Evolutionary conservation across 371 early-diverging fungal genomes (phyloP).

Genomic region (Coemansia linderi): DNA sequence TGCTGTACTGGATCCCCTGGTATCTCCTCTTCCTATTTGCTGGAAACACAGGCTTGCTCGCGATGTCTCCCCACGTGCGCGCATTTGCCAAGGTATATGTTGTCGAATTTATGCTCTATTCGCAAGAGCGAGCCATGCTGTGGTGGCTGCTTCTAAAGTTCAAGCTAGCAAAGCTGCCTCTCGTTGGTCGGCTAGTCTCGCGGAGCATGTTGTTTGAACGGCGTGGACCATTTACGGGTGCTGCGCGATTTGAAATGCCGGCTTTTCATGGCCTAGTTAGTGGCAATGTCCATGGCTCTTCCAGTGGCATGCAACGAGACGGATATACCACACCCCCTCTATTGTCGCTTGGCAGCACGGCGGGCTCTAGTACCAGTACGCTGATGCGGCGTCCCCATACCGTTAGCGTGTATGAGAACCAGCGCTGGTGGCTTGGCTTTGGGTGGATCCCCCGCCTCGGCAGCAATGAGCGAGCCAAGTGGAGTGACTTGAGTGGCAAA

Average conservation of each 20-base stretch:
- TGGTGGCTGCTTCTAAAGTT: slow-evolving; percentile 6
- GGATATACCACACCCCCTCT: slow-evolving; percentile 50
- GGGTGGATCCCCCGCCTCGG: slow-evolving; percentile 53
- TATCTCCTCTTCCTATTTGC: slow-evolving; percentile 38
- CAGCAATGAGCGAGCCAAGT: slow-evolving; percentile 50
- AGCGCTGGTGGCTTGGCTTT: slow-evolving; percentile 54
- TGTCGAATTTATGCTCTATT: slow-evolving; percentile 28
- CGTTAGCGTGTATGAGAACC: slow-evolving; percentile 53
- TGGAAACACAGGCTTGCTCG: slow-evolving; percentile 37
- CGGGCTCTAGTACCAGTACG: slow-evolving; percentile 30
- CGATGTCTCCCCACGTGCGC: slow-evolving; percentile 50
- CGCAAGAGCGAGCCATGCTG: slow-evolving; percentile 28
- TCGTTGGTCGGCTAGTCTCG: slow-evolving; percentile 7
- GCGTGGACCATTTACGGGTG: background rate
- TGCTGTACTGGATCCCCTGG: slow-evolving; percentile 50
- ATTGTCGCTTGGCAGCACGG: slow-evolving; percentile 25
- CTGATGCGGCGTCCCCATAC: slow-evolving; percentile 31
- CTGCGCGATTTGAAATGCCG: slow-evolving; percentile 15
- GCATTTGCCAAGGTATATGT: slow-evolving; percentile 46
- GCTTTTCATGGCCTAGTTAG: slow-evolving; percentile 13
- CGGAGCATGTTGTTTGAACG: background rate
- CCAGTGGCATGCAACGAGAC: slow-evolving; percentile 1
- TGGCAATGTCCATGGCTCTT: slow-evolving; percentile 14
- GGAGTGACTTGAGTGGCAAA: slow-evolving; percentile 48
- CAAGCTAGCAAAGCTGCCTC: background rate